Conservation (phyloP, 164 flowering plant species). For the Chimonanthus praecox region DNA sequence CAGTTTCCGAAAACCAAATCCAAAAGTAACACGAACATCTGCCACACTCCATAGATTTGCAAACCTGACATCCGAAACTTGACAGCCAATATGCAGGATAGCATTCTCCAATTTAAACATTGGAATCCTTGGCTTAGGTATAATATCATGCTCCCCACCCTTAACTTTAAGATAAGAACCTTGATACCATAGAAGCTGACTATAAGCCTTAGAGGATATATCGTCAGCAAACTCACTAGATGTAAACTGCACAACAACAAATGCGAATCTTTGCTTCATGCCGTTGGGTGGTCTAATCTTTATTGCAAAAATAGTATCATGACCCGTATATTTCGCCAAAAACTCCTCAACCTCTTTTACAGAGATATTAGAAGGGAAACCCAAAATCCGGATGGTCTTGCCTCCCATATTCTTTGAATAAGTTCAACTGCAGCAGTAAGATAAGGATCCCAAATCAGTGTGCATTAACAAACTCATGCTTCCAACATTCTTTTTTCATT, state of each 20-base stretch:
- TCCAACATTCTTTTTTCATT: not conserved
- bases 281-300: constrained; percentile 31
- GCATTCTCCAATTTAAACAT: constrained; percentile 28
- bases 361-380: constrained; percentile 39
- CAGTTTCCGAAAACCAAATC: constrained; percentile 21
- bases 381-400: constrained; percentile 47
- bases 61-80: constrained; percentile 42
- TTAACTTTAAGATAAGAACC: constrained; percentile 39
- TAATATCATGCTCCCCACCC: constrained; percentile 38
- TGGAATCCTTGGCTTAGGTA: constrained; percentile 40
- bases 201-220: constrained; percentile 26
- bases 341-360: constrained; percentile 35
- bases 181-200: constrained; percentile 24
- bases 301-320: constrained; percentile 47
- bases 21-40: constrained; percentile 44
- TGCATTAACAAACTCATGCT: not conserved
- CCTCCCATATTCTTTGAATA: not conserved
- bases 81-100: constrained; percentile 60
- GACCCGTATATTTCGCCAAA: constrained; percentile 47
- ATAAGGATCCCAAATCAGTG: not conserved
- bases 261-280: constrained; percentile 18
- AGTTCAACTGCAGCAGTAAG: not conserved
- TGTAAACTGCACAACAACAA: constrained; percentile 62
- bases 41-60: constrained; percentile 33
- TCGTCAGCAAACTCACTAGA: constrained; percentile 19